Evolutionary conservation across 345 rosid species (phyloP).

Genomic region (Salix udensis): DNA sequence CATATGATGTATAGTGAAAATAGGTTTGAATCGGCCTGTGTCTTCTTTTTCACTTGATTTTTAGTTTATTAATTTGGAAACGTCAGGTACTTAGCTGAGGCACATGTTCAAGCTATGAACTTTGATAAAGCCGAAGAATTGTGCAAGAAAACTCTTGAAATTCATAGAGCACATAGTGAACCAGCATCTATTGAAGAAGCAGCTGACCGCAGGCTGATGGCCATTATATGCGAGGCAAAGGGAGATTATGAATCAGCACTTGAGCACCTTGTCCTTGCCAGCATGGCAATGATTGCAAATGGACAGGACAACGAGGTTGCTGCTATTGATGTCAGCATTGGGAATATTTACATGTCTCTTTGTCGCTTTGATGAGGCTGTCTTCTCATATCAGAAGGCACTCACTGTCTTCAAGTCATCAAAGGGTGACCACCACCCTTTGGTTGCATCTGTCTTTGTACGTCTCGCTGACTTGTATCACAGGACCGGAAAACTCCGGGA

Average conservation of each 20-base stretch:
- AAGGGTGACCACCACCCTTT: conserved; percentile 94
- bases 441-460: conserved; percentile 87
- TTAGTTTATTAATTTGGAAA: conserved; percentile 4
- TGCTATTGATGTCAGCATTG: conserved; percentile 92
- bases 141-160: conserved; percentile 86
- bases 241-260: conserved; percentile 90
- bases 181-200: conserved; percentile 98
- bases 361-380: conserved; percentile 95
- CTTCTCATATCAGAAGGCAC: conserved; percentile 98
- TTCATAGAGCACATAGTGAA: conserved; percentile 93
- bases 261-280: conserved; percentile 95
- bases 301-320: conserved; percentile 95
- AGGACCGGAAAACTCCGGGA: conserved; percentile 94
- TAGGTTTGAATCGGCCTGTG: background rate
- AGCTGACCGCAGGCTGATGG: conserved; percentile 93
- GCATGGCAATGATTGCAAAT: conserved; percentile 97
- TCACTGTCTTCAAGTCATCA: conserved; percentile 89
- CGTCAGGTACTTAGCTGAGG: conserved; percentile 90
- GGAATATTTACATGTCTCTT: conserved; percentile 80
- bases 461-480: conserved; percentile 93
- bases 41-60: background rate
- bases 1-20: background rate
- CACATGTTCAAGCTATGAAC: conserved; percentile 98
- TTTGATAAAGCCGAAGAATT: conserved; percentile 95
- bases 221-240: conserved; percentile 87